phyloP scores from a whole-genome alignment of 306 rosid genomes.

The Corylus avellana region DNA sequence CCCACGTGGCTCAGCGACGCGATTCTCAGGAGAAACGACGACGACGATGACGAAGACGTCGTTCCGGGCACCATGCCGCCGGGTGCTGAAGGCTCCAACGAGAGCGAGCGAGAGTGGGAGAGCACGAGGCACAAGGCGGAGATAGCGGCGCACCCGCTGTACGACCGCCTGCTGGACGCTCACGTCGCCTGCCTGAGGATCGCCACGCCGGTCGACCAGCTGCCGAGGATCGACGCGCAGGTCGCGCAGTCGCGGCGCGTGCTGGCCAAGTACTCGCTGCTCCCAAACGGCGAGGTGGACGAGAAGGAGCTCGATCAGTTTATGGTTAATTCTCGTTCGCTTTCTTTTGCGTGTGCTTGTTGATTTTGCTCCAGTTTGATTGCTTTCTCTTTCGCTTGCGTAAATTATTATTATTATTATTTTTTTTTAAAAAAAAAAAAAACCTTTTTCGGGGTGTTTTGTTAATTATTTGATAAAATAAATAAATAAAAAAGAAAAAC shows the following conservation, averaged over 20 bases:
- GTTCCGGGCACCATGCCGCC: slow-evolving; percentile 26
- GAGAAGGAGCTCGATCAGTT: slow-evolving; percentile 81
- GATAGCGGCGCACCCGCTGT: slow-evolving; percentile 78
- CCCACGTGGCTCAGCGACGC: slow-evolving; percentile 67
- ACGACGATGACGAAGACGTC: slow-evolving; percentile 42
- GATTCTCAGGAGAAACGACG: slow-evolving; percentile 52
- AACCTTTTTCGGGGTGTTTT: no score
- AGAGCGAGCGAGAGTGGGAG: slow-evolving; percentile 26
- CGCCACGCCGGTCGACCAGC: slow-evolving; percentile 94
- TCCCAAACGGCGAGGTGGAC: slow-evolving; percentile 38
- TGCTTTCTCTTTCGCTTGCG: background rate
- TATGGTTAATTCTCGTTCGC: slow-evolving; percentile 45
- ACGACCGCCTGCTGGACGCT: slow-evolving; percentile 81
- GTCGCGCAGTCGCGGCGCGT: slow-evolving; percentile 72
- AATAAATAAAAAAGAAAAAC: background rate
- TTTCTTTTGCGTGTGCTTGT: background rate
- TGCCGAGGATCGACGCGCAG: slow-evolving; percentile 82
- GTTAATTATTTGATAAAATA: background rate
- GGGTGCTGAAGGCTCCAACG: slow-evolving; percentile 34
- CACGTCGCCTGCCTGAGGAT: slow-evolving; percentile 88
- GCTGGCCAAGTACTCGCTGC: slow-evolving; percentile 59
- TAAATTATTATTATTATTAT: no score
- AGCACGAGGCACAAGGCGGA: slow-evolving; percentile 59
- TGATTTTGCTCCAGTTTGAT: background rate
- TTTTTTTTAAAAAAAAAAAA: no score